Conservation (phyloP, 345 rosid species). For the Camelina laxa region DNA sequence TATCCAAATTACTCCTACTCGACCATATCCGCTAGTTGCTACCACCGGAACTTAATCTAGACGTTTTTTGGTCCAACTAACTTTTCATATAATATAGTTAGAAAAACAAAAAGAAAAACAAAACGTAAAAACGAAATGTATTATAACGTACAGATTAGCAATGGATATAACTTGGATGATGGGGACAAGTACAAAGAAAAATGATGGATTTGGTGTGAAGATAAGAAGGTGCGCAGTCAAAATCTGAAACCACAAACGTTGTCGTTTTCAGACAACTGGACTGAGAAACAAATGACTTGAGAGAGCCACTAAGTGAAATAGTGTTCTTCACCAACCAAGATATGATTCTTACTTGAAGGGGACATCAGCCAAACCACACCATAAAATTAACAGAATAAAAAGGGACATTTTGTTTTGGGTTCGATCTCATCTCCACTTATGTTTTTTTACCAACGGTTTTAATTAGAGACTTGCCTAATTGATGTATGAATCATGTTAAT, state of each 20-base stretch:
- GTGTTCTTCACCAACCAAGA: slow-evolving; percentile 43
- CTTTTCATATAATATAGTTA: neutral
- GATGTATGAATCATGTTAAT: neutral
- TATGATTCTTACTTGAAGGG: slow-evolving; percentile 40
- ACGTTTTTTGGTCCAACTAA: neutral
- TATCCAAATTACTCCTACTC: too few relatives aligned
- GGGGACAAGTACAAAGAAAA: neutral
- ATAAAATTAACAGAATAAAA: slow-evolving; percentile 34
- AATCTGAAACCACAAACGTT: slow-evolving; percentile 38
- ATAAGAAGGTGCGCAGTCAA: slow-evolving; percentile 37
- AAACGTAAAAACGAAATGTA: neutral
- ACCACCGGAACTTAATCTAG: neutral
- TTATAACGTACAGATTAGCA: neutral
- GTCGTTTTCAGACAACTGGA: slow-evolving; percentile 39
- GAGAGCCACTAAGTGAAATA: slow-evolving; percentile 31
- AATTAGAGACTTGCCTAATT: slow-evolving; percentile 17
- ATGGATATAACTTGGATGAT: slow-evolving; percentile 14
- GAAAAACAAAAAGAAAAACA: too few relatives aligned
- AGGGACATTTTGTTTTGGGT: slow-evolving; percentile 41
- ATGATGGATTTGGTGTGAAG: slow-evolving; percentile 21
- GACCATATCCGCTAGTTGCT: too few relatives aligned
- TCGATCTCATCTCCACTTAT: slow-evolving; percentile 30
- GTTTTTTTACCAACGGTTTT: neutral
- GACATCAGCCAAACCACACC: slow-evolving; percentile 36
- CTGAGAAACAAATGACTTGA: neutral